A percentile compares a stretch with the other conserved stretches of the same genome.
Conservation (phyloP, 1,284 basidiomycete species). For the Phaffia rhodozyma region DNA sequence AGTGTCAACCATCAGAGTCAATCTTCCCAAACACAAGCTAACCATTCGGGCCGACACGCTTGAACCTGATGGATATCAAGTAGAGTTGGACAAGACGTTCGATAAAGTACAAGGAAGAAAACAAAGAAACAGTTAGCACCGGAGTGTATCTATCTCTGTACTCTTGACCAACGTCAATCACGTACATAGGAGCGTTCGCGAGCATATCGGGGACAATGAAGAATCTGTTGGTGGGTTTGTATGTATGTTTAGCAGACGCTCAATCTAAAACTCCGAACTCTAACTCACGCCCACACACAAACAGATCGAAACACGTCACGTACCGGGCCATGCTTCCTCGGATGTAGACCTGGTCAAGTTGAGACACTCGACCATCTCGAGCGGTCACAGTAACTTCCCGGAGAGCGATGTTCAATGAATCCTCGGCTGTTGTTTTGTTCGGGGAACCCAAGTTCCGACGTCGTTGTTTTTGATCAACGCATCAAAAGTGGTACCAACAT, state of each 20-base stretch:
- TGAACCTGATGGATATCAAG: constrained; percentile 57
- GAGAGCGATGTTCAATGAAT: constrained; percentile 92
- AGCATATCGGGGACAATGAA: constrained; percentile 99
- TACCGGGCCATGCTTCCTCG: constrained; percentile 68
- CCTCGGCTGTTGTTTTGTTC: constrained; percentile 59
- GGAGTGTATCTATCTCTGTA: not conserved
- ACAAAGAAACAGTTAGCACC: not conserved
- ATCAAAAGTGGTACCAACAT: too few species aligned
- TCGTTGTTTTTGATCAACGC: too few species aligned
- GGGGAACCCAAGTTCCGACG: too few species aligned
- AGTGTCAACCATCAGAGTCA: not conserved
- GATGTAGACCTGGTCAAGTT: constrained; percentile 98
- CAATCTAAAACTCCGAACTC: not conserved
- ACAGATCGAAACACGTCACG: not conserved
- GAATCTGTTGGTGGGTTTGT: constrained; percentile 52
- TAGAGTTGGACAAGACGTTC: not conserved
- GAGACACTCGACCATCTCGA: constrained; percentile 96
- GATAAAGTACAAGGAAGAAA: not conserved
- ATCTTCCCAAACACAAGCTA: not conserved
- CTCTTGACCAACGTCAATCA: constrained; percentile 19
- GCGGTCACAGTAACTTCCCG: constrained; percentile 97
- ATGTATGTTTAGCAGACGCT: not conserved
- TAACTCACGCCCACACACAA: not conserved
- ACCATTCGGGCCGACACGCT: constrained; percentile 88
- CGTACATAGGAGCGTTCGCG: constrained; percentile 96